Evolutionary conservation across 805 yeast species (phyloP).

Genomic region (Hanseniaspora vineae): DNA sequence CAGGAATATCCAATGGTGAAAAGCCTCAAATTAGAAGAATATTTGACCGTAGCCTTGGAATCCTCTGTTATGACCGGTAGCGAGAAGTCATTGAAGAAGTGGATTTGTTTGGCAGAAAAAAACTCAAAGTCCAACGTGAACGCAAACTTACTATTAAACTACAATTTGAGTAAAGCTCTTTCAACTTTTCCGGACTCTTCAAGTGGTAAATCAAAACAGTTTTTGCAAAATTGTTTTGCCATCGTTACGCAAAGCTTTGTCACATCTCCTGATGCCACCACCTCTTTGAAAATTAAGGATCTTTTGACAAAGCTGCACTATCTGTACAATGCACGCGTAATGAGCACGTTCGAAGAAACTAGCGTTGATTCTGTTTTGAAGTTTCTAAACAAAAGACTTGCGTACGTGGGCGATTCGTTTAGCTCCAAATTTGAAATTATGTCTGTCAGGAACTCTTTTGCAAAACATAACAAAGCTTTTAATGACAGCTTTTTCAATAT

Average conservation of each 20-base stretch:
- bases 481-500: slow-evolving; percentile 32
- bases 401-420: slow-evolving; percentile 37
- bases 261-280: slow-evolving; percentile 32
- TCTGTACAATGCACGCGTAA: slow-evolving; percentile 34
- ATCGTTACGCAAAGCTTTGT: slow-evolving; percentile 50
- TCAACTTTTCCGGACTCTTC: slow-evolving; percentile 34
- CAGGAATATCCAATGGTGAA: background rate
- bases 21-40: slow-evolving; percentile 23
- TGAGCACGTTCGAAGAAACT: background rate
- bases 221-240: slow-evolving; percentile 10
- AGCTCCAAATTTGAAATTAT: slow-evolving; percentile 47
- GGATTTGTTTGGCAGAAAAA: slow-evolving; percentile 46
- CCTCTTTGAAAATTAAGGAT: slow-evolving; percentile 37
- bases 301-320: slow-evolving; percentile 45
- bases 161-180: slow-evolving; percentile 48
- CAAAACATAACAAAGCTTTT: slow-evolving; percentile 9
- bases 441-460: slow-evolving; percentile 43
- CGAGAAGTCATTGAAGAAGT: slow-evolving; percentile 33
- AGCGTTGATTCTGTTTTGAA: background rate
- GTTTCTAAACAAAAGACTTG: slow-evolving; percentile 15
- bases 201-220: slow-evolving; percentile 7
- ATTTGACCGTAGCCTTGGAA: slow-evolving; percentile 59
- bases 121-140: slow-evolving; percentile 29
- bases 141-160: slow-evolving; percentile 40
- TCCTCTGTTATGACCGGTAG: slow-evolving; percentile 62